phyloP scores from a whole-genome alignment of 352 stramenopile genomes.

The Phytopythium delawarense region DNA sequence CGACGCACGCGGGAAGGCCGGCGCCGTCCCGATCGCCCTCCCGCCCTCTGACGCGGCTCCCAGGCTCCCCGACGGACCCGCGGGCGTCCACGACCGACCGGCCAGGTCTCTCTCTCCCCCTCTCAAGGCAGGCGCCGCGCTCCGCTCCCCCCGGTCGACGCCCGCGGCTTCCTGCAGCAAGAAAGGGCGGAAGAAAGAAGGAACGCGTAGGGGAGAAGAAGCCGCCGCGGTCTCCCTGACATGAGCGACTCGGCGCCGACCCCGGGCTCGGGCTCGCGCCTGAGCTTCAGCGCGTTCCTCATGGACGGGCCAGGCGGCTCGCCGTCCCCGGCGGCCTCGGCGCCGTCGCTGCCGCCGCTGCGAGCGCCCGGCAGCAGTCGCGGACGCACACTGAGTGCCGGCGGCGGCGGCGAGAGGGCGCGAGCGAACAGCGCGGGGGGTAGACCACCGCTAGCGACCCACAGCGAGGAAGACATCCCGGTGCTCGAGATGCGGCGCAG shows the following conservation, averaged over 20 bases:
- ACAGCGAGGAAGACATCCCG: slow-evolving; percentile 52
- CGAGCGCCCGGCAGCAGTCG: slow-evolving; percentile 2
- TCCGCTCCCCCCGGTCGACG: neutral
- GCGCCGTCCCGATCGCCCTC: too few relatives aligned
- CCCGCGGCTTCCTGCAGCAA: neutral
- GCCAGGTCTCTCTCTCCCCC: neutral
- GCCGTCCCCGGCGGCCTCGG: slow-evolving; percentile 20
- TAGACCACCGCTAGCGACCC: slow-evolving; percentile 9
- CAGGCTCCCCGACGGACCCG: neutral
- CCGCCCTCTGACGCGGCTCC: neutral
- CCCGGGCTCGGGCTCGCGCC: neutral
- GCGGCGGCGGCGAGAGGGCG: neutral
- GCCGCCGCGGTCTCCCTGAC: neutral
- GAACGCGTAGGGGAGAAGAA: neutral
- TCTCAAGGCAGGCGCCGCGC: neutral
- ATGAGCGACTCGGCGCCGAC: neutral
- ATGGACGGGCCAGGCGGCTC: slow-evolving; percentile 32
- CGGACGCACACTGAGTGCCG: slow-evolving; percentile 3
- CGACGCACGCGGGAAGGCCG: too few relatives aligned
- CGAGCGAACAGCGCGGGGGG: slow-evolving; percentile 1
- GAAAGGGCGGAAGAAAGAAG: neutral
- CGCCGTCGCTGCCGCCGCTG: slow-evolving; percentile 18
- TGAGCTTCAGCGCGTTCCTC: slow-evolving; percentile 58
- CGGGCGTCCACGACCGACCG: neutral
- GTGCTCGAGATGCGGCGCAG: slow-evolving; percentile 49